Conservation (phyloP, 2,329 filamentous ascomycete genomes). For the Chrysoporthe austroafricana region DNA sequence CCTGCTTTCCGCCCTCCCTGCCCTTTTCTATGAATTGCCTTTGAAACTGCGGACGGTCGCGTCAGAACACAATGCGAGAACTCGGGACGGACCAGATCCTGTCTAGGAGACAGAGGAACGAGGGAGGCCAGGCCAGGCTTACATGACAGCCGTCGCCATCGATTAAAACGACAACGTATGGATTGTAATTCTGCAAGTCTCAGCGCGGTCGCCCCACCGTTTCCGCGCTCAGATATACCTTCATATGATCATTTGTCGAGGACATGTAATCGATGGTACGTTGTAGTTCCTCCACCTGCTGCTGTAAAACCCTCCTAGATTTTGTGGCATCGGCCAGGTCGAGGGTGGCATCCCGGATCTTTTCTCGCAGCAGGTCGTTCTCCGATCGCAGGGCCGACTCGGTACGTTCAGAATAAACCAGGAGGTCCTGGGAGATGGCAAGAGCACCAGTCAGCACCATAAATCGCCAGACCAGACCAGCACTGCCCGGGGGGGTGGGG, state of each 20-base stretch:
- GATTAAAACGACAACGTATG: slow-evolving; percentile 64
- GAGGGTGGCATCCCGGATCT: slow-evolving; percentile 50
- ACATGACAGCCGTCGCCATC: slow-evolving; percentile 59
- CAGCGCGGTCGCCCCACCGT: slow-evolving; percentile 24
- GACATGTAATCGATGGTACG: slow-evolving; percentile 40
- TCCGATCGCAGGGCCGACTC: slow-evolving; percentile 50
- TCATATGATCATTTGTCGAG: slow-evolving; percentile 48
- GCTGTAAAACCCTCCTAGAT: slow-evolving; percentile 55
- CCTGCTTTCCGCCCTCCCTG: slow-evolving; percentile 57
- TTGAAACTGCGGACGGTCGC: slow-evolving; percentile 53
- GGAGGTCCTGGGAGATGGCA: slow-evolving; percentile 46
- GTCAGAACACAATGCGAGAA: slow-evolving; percentile 9
- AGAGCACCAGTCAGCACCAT: slow-evolving; percentile 7
- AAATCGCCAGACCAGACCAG: background rate
- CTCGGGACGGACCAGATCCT: background rate
- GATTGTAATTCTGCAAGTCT: slow-evolving; percentile 53
- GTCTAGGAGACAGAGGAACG: background rate
- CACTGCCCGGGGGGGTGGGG: slow-evolving; percentile 3
- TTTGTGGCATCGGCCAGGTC: slow-evolving; percentile 56
- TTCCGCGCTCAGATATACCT: slow-evolving; percentile 43
- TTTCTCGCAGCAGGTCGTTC: slow-evolving; percentile 45
- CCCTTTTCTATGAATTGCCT: slow-evolving; percentile 58
- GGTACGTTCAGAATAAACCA: slow-evolving; percentile 49
- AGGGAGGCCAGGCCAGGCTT: slow-evolving; percentile 29
- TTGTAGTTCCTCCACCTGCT: slow-evolving; percentile 47